phyloP scores from a whole-genome alignment of 345 rosid species.

The Trapa incisa region DNA sequence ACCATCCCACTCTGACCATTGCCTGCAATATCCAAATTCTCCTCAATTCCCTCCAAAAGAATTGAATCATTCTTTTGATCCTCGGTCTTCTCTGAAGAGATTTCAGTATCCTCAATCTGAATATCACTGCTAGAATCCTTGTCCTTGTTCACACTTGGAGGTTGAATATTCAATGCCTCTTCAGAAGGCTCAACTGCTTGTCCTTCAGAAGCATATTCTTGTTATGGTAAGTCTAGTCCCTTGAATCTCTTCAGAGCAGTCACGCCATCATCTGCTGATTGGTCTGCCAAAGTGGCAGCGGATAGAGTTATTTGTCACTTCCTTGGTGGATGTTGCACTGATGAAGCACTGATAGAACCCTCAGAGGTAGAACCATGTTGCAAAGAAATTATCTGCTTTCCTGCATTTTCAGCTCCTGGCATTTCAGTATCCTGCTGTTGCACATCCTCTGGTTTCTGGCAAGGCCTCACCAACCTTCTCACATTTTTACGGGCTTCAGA shows the following conservation, averaged over 20 bases:
- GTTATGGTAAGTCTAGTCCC: conserved; percentile 28
- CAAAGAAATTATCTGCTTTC: conserved; percentile 2
- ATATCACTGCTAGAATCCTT: conserved; percentile 17
- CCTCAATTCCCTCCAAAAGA: conserved; percentile 20
- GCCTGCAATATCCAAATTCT: conserved; percentile 35
- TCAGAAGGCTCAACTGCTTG: conserved; percentile 37
- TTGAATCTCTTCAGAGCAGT: conserved; percentile 53
- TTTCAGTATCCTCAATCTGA: conserved; percentile 56
- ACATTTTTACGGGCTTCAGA: conserved; percentile 52
- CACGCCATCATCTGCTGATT: conserved; percentile 27
- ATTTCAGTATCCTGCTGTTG: conserved; percentile 66
- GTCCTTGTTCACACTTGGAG: conserved; percentile 27
- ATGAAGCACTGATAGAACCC: conserved; percentile 28
- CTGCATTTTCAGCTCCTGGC: conserved; percentile 52
- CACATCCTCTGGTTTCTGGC: conserved; percentile 46
- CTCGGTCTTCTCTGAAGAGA: conserved; percentile 29
- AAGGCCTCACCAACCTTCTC: conserved; percentile 75
- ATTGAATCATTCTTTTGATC: conserved; percentile 6
- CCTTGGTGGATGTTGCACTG: conserved; percentile 31
- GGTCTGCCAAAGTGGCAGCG: conserved; percentile 44
- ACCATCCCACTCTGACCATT: conserved; percentile 17
- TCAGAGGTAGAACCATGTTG: not conserved
- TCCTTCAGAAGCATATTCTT: conserved; percentile 23
- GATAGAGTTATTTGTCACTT: conserved; percentile 50
- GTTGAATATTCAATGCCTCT: conserved; percentile 31